Percentiles rank a stretch among this genome's conserved stretches.
phyloP scores from a whole-genome alignment of 1,284 basidiomycete species.

The Boletus calvinii region DNA sequence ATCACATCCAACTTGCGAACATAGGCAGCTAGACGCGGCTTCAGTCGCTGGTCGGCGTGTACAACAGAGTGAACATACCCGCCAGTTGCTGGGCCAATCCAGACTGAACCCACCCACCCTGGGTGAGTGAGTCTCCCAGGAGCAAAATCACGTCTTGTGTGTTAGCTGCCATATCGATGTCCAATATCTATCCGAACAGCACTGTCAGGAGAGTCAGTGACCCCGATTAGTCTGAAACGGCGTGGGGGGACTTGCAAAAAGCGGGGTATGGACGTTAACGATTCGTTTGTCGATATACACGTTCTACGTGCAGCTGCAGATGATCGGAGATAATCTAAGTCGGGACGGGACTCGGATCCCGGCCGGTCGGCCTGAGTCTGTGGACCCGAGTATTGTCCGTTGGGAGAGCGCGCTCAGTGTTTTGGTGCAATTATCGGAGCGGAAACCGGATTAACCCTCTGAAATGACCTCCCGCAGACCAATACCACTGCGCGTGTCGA shows the following conservation, averaged over 20 bases:
- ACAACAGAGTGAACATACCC: constrained; percentile 42
- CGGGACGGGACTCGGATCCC: not conserved
- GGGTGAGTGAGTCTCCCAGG: constrained; percentile 77
- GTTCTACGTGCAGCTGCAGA: not conserved
- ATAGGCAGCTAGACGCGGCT: constrained; percentile 57
- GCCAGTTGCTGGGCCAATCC: constrained; percentile 65
- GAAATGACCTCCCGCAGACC: constrained; percentile 20
- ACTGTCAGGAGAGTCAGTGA: not conserved
- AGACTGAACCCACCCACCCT: constrained; percentile 55
- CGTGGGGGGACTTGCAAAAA: not conserved
- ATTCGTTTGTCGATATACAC: not conserved
- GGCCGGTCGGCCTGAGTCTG: too few species aligned
- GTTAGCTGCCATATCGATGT: constrained; percentile 49
- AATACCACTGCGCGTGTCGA: constrained; percentile 59
- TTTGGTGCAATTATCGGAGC: constrained; percentile 12
- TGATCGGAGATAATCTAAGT: constrained; percentile 9
- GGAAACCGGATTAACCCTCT: constrained; percentile 15
- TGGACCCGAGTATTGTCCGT: not conserved
- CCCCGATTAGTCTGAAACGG: not conserved
- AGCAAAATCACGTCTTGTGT: constrained; percentile 67
- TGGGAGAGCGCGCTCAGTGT: too few species aligned
- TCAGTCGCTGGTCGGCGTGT: constrained; percentile 1
- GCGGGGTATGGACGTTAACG: not conserved
- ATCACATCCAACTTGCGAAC: constrained; percentile 78
- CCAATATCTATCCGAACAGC: not conserved